Base-by-base conservation (phyloP, 306 rosid genomes). In the Dalbergia cochinchinensis region DNA sequence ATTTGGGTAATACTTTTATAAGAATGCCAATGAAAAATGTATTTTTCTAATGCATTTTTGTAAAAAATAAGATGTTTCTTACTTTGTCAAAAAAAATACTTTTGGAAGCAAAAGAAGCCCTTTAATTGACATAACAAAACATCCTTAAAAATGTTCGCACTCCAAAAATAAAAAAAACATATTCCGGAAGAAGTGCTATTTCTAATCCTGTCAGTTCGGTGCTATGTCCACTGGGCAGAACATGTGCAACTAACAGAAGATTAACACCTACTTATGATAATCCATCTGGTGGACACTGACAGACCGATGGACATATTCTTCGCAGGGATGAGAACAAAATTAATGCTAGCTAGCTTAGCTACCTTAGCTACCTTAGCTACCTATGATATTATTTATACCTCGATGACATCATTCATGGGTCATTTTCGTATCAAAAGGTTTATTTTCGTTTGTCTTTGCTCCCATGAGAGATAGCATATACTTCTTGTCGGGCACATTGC, bases 401-500 rank as follows among this genome's bases (percentile, higher is more conserved):
- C 3, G 31, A 26, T 9, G 6, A 11, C 13, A 59, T 22, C 14
- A 26, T 26, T 26, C 31, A 26, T 26, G 31, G 79, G 47, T 34
- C 63, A 9, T 22, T 31, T 45, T 15, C 34, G 13, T 33, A 42
- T 42, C 64, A 34, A 16, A 31, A 11, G 6, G 33, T 31, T 73
- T 42, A 19, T 39, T 22, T 11, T 16, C 80, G 55, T 48, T 73
- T 74, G 6, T 7, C 3, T 44, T 9, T 80, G 74, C 74, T 54
- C 19, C 69, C 41, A 72, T 20, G 16, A 45, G 15, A 53, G 47
- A 54, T 55, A 45, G 11, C 34, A 44, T 11, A 45, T 65, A 12
- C 45, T 73, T 18, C 76, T 34, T 81, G 76, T 74, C 64, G 76
- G 71, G 66, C 53, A 47, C 15, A 47, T 10, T 47, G 53, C 11